Evolutionary conservation across 1,139 yeast species (phyloP), one percentile per base, ranked within the genome.

Genomic region (Candida glucosophila): DNA sequence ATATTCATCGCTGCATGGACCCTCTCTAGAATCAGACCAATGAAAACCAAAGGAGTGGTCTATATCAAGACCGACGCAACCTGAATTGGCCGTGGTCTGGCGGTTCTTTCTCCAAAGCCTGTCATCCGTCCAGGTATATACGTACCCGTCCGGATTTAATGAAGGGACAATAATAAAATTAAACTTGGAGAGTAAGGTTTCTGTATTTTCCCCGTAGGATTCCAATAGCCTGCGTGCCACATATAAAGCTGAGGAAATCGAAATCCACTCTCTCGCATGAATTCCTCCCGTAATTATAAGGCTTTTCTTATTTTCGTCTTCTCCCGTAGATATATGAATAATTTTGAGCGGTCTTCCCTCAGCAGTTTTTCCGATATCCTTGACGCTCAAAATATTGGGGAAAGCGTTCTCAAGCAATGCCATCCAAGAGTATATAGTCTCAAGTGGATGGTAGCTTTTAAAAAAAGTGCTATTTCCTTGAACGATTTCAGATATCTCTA

Each of bases 261-360:
- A 72, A 12, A 85, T 68, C 96, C 96, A 86, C 52, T 86, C 96
- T 25, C 96, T 66, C 0, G 95, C 92, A 51, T 86, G 95, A 2
- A 79, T 67, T 1, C 95, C 95, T 12, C 90, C 88, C 1, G 90
- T 74, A 9, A 86, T 61, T 2, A 85, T 80, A 25, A 86, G 67
- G 1, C 92, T 80, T 44, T 74, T 77, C 41, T 72, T 67, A 12
- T 63, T 58, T 19, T 49, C 40, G n/a, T 57, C 63, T 8, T 50
- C 51, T 19, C 40, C 34, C 18, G 68, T 69, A 3, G 74, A 58
- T 17, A 83, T 48, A 41, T 81, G 82, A 17, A 83, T 54, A 0
- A 81, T 81, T 27, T 70, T 72, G 43, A 77, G 63, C 14, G 74
- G 74, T 29, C 90, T 63, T 11, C 82, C 81, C 50, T 85, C 93